Evolutionary conservation across 2,329 filamentous ascomycete genomes (phyloP).

Genomic region (Xylariaceae sp.): DNA sequence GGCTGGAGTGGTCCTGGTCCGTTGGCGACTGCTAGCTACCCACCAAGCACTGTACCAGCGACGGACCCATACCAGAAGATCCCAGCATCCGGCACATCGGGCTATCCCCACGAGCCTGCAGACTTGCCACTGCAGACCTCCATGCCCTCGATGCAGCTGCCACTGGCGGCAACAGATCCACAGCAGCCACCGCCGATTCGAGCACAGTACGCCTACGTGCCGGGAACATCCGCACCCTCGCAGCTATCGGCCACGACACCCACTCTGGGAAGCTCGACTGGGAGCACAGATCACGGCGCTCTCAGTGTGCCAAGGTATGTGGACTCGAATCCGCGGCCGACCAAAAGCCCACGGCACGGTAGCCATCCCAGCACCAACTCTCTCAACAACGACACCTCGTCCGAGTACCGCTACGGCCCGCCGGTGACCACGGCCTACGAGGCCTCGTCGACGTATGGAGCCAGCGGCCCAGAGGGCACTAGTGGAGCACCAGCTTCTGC

Average conservation of each 20-base stretch:
- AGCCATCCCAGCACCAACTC: slow-evolving; percentile 47
- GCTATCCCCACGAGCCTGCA: slow-evolving; percentile 46
- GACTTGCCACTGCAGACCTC: slow-evolving; percentile 50
- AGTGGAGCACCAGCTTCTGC: slow-evolving; percentile 7
- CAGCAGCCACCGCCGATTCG: slow-evolving; percentile 40
- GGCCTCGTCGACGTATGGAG: slow-evolving; percentile 18
- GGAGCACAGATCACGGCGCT: slow-evolving; percentile 39
- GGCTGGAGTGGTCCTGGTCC: slow-evolving; percentile 47
- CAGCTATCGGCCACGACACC: slow-evolving; percentile 43
- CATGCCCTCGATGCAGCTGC: slow-evolving; percentile 50
- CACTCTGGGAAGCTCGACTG: slow-evolving; percentile 16
- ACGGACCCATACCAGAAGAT: slow-evolving; percentile 49
- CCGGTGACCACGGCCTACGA: slow-evolving; percentile 22
- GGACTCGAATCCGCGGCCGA: slow-evolving; percentile 48
- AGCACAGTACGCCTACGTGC: slow-evolving; percentile 51
- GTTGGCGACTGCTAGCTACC: slow-evolving; percentile 42
- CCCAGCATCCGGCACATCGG: slow-evolving; percentile 43
- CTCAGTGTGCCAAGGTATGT: slow-evolving; percentile 54
- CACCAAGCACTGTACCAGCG: slow-evolving; percentile 46
- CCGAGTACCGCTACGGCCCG: slow-evolving; percentile 54
- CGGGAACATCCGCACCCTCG: slow-evolving; percentile 44
- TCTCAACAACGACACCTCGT: slow-evolving; percentile 43
- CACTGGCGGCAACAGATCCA: slow-evolving; percentile 44
- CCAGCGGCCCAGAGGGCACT: slow-evolving; percentile 11
- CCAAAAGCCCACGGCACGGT: slow-evolving; percentile 51